These are phyloP conservation scores for Pseudocercospora musae DNA, from an alignment of 2,329 filamentous ascomycete species.

Conservation along the genomic window DNA sequence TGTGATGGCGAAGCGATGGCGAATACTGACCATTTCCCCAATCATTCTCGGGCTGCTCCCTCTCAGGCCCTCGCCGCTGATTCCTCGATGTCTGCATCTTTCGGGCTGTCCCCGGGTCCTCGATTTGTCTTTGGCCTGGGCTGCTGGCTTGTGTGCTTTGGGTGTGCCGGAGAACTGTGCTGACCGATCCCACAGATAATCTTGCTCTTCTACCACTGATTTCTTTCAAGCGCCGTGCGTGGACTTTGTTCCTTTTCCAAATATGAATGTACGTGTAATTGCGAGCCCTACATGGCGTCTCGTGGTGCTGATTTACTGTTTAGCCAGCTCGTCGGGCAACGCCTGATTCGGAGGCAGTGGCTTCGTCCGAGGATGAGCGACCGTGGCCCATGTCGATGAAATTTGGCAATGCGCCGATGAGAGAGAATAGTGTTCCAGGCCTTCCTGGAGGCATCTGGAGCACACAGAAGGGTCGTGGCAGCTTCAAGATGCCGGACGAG, in stretches of 20 bases:
- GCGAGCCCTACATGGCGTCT: neutral
- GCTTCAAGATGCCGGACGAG: conserved; percentile 33
- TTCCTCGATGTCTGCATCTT: neutral
- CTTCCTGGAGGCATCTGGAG: conserved; percentile 40
- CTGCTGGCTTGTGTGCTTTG: neutral
- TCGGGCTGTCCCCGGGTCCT: neutral
- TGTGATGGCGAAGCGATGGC: neutral
- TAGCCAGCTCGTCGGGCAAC: conserved; percentile 69
- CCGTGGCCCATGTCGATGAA: conserved; percentile 53
- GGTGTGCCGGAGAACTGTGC: neutral
- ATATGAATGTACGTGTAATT: conserved; percentile 25
- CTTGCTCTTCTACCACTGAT: conserved; percentile 6
- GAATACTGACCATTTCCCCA: neutral
- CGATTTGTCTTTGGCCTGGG: neutral
- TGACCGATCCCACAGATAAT: conserved; percentile 18
- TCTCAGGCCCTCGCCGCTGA: neutral
- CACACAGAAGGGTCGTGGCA: conserved; percentile 27
- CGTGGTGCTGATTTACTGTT: conserved; percentile 14
- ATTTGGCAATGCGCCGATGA: conserved; percentile 41
- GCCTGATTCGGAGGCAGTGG: conserved; percentile 88
- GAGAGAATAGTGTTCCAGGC: conserved; percentile 39
- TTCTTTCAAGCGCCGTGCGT: neutral
- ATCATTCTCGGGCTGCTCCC: neutral
- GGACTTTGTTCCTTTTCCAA: conserved; percentile 10
- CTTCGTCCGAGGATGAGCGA: conserved; percentile 88